A percentile compares a stretch with the other conserved stretches of the same genome.
Conservation (phyloP, 257 asterid species). For the Solanum ossicruentum region DNA sequence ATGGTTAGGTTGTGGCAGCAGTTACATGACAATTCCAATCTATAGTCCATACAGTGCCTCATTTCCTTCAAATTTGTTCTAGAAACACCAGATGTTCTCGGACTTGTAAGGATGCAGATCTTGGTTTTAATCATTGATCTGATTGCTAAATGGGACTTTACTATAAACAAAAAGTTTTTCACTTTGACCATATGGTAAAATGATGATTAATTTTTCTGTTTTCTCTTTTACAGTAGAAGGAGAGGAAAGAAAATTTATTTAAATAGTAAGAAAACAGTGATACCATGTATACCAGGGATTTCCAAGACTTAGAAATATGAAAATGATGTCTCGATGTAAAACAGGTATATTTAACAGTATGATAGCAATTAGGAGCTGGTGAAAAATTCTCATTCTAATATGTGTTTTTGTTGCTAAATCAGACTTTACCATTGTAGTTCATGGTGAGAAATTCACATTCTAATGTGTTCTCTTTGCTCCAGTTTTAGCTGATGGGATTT, state of each 20-base stretch:
- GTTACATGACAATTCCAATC: not conserved
- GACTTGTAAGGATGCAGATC: not conserved
- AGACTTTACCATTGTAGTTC: not conserved
- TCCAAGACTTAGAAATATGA: not conserved
- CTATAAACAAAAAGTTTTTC: not conserved
- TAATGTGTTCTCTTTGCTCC: not conserved
- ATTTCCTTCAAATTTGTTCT: not conserved
- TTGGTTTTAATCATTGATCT: not conserved
- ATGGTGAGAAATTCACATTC: not conserved
- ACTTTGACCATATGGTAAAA: not conserved
- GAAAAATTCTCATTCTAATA: not conserved
- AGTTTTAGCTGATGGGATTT: conserved; percentile 52
- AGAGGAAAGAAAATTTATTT: not conserved
- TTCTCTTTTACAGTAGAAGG: not conserved
- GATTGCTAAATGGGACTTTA: not conserved
- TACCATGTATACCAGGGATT: not conserved
- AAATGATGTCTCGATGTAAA: not conserved
- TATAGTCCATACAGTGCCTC: not conserved
- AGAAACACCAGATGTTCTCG: not conserved
- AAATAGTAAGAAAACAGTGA: not conserved
- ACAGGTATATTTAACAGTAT: not conserved
- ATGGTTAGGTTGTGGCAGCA: not conserved
- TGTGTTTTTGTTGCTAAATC: not conserved
- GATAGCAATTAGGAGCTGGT: not conserved
- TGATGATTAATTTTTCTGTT: not conserved